These are phyloP conservation scores for Boletus insuetus DNA, from an alignment of 768 basidiomycete species.

Conservation along the genomic window DNA sequence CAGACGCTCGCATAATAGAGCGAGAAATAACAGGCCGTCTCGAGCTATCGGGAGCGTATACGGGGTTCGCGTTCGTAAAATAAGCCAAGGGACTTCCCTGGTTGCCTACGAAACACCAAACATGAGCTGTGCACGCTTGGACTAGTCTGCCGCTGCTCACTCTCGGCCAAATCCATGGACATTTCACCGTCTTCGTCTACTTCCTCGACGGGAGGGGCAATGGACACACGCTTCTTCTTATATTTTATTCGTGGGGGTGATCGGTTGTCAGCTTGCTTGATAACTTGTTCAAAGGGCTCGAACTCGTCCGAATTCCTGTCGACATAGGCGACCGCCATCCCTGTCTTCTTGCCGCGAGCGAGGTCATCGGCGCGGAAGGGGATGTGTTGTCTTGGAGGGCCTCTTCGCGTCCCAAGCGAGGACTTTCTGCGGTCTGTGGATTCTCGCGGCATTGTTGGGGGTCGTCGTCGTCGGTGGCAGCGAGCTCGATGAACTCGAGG, in stretches of 20 bases:
- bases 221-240: conserved; percentile 47
- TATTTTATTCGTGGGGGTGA: conserved; percentile 56
- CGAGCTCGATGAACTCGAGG: not conserved
- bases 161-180: conserved; percentile 76
- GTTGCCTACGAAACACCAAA: conserved; percentile 19
- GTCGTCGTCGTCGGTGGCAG: conserved; percentile 12
- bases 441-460: conserved; percentile 26
- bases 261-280: conserved; percentile 66
- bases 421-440: conserved; percentile 31
- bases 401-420: conserved; percentile 49
- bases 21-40: conserved; percentile 42
- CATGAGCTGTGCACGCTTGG: conserved; percentile 2
- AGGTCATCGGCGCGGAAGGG: conserved; percentile 79
- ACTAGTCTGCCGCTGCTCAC: conserved; percentile 38
- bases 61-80: conserved; percentile 34
- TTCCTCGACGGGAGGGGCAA: conserved; percentile 35
- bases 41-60: conserved; percentile 37
- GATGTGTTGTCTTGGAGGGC: conserved; percentile 62
- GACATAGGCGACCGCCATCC: conserved; percentile 63
- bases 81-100: conserved; percentile 34
- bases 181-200: conserved; percentile 61
- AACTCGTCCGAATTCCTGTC: conserved; percentile 78
- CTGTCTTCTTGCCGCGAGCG: conserved; percentile 78
- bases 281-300: conserved; percentile 74
- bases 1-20: conserved; percentile 48